Evolutionary conservation across 495 filamentous ascomycete species (phyloP), one percentile per base, ranked within the genome.

Genomic region (Aspergillus taichungensis): DNA sequence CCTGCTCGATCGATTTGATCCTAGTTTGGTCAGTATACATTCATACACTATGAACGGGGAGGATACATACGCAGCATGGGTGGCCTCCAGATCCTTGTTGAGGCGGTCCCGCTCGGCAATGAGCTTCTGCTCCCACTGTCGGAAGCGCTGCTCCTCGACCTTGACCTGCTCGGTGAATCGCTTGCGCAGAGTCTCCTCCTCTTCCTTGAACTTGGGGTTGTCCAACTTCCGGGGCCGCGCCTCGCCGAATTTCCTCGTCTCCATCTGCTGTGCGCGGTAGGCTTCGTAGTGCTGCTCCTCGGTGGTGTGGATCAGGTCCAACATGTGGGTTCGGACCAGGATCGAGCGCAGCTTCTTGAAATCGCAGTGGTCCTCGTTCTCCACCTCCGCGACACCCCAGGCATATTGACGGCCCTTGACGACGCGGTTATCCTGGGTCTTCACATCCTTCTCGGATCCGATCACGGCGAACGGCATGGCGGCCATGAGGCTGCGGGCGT

Each of bases 141-240:
- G 79, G 83, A 98, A 98, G 45, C 92, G 81, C 69, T 94, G 86
- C 71, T 98, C 92, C 75, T 98, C 92, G 58, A 96, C 86, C 83
- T 98, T 98, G 73, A 97, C 92, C 67, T 98, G 94, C 74, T 98
- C 92, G 52, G 92, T 98, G 74, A 98, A 98, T 50, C 92, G 80
- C 84, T 98, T 98, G 65, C 92, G 82, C 53, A 98, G 77, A 51
- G 83, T 87, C 77, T 98, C 92, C 60, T 98, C 92, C 67, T 98
- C 92, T 66, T 98, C 92, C 77, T 98, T 98, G 82, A 97, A 98
- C 78, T 97, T 97, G 68, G 92, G 92, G 75, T 98, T 98, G 75
- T 98, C 92, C 50, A 98, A 77, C 77, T 98, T 98, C 67, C 89
- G 76, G 51, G 92, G 92, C 42, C 92, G 80, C 35, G 91, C 91